These are phyloP conservation scores for Bimuria novae-zelandiae DNA, from an alignment of 2,329 filamentous ascomycete genomes.

Conservation along the genomic window DNA sequence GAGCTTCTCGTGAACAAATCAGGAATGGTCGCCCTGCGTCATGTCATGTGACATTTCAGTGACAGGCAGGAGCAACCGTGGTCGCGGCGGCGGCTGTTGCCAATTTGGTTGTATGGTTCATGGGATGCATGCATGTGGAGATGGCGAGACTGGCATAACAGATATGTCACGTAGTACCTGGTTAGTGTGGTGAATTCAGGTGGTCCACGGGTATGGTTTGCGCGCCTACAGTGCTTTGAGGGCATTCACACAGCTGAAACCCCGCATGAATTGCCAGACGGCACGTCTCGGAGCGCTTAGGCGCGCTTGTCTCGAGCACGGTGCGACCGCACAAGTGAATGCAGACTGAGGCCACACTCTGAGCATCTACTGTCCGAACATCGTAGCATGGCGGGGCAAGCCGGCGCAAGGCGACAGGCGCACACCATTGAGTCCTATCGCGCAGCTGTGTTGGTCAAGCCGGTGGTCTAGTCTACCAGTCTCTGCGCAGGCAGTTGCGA, in stretches of 20 bases:
- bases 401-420: slow-evolving; percentile 1
- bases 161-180: no score
- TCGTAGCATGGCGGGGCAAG: background rate
- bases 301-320: no score
- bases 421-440: background rate
- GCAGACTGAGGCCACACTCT: background rate
- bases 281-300: no score
- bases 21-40: slow-evolving; percentile 26
- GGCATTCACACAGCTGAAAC: background rate
- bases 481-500: slow-evolving; percentile 6
- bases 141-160: no score
- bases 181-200: no score
- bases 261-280: no score
- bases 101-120: no score
- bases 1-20: slow-evolving; percentile 7
- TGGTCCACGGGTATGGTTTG: no score
- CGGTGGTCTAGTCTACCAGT: slow-evolving; percentile 3
- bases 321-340: slow-evolving; percentile 2
- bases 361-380: background rate
- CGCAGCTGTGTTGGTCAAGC: background rate
- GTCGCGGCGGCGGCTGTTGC: no score
- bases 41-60: slow-evolving; percentile 15
- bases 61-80: background rate
- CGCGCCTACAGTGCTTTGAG: no score
- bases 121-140: background rate